Percentiles rank a stretch among this genome's conserved stretches.
phyloP scores from a whole-genome alignment of 2,329 filamentous ascomycete genomes.

The Rhynchosporium secalis region DNA sequence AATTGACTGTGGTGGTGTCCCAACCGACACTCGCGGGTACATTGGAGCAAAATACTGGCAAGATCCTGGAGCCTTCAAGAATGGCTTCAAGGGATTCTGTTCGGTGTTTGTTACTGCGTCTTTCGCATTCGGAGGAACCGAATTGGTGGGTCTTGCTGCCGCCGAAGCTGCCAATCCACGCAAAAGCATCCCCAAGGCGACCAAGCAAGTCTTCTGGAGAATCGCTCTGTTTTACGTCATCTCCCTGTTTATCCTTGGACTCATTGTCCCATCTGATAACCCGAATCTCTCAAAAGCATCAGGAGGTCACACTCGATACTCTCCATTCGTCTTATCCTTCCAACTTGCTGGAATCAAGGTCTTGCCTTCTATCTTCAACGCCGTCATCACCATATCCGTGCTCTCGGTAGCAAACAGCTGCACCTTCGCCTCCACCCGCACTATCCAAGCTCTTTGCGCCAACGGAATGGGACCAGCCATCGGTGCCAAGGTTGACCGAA shows the following conservation, averaged over 20 bases:
- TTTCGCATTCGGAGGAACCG: constrained; percentile 74
- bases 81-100: constrained; percentile 81
- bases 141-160: constrained; percentile 73
- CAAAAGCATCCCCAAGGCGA: constrained; percentile 79
- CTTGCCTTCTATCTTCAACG: constrained; percentile 88
- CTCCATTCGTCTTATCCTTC: constrained; percentile 92
- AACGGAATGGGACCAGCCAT: constrained; percentile 78
- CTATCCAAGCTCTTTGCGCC: constrained; percentile 84
- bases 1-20: constrained; percentile 32
- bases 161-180: constrained; percentile 76
- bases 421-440: constrained; percentile 88
- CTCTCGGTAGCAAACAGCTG: constrained; percentile 90
- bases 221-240: constrained; percentile 85
- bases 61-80: constrained; percentile 78
- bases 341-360: constrained; percentile 77
- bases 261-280: constrained; percentile 76
- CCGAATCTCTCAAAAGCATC: constrained; percentile 57
- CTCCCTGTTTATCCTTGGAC: constrained; percentile 76
- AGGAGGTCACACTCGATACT: constrained; percentile 64
- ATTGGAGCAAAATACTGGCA: constrained; percentile 70
- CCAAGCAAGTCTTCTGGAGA: constrained; percentile 95
- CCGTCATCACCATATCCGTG: constrained; percentile 86
- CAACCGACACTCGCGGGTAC: constrained; percentile 52
- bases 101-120: constrained; percentile 75
- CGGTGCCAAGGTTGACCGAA: constrained; percentile 77